phyloP scores from a whole-genome alignment of 2,329 filamentous ascomycete species.

The Lanzia echinophila region DNA sequence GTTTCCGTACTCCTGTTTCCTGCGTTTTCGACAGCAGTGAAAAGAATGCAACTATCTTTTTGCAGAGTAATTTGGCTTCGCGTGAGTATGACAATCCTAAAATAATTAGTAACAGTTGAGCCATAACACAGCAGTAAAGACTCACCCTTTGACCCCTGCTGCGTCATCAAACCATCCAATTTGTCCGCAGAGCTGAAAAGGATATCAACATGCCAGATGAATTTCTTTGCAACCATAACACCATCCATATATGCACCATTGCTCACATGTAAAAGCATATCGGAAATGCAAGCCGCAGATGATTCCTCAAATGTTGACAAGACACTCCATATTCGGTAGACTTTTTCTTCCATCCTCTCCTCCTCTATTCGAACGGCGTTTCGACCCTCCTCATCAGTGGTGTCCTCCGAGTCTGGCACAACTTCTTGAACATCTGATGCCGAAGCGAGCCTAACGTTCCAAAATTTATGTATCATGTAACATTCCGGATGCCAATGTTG shows the following conservation, averaged over 20 bases:
- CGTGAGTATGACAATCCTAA: slow-evolving; percentile 81
- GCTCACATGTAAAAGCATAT: slow-evolving; percentile 97
- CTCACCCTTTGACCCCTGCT: slow-evolving; percentile 68
- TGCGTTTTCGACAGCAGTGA: slow-evolving; percentile 90
- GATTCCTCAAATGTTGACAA: slow-evolving; percentile 96
- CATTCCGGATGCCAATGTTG: slow-evolving; percentile 99
- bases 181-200: slow-evolving; percentile 84
- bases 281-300: slow-evolving; percentile 94
- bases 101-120: slow-evolving; percentile 8
- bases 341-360: slow-evolving; percentile 94
- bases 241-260: slow-evolving; percentile 95
- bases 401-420: slow-evolving; percentile 34
- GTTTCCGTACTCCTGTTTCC: slow-evolving; percentile 79
- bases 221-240: slow-evolving; percentile 88
- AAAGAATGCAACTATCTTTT: slow-evolving; percentile 98
- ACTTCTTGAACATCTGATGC: slow-evolving; percentile 42
- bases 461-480: slow-evolving; percentile 99
- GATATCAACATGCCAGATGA: slow-evolving; percentile 93
- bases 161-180: slow-evolving; percentile 66
- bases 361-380: slow-evolving; percentile 76
- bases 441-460: slow-evolving; percentile 76
- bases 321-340: slow-evolving; percentile 97
- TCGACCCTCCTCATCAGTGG: slow-evolving; percentile 62
- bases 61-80: slow-evolving; percentile 98
- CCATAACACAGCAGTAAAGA: background rate